Conservation (phyloP, 2,329 filamentous ascomycete genomes). For the Pseudogymnoascus sp. region DNA sequence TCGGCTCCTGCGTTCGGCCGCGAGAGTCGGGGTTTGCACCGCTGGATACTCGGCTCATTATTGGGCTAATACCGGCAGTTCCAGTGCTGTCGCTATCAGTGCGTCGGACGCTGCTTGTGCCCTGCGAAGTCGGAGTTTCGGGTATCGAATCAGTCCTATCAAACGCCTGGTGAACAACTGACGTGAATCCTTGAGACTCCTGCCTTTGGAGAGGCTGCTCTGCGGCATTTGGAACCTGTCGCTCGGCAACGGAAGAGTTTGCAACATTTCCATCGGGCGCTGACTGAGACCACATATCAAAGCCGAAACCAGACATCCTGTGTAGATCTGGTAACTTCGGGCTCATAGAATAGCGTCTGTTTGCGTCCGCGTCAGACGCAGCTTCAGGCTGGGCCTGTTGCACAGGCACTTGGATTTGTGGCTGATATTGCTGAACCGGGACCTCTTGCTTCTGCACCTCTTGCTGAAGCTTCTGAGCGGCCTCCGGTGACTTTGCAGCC, state of each 20-base stretch:
- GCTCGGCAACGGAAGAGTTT: conserved; percentile 1
- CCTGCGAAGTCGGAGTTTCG: conserved; percentile 40
- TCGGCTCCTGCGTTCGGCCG: conserved; percentile 30
- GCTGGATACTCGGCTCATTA: conserved; percentile 48
- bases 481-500: conserved; percentile 25
- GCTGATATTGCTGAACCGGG: neutral
- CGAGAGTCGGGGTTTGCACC: conserved; percentile 26
- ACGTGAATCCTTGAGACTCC: conserved; percentile 45
- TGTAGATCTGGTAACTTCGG: conserved; percentile 49
- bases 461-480: conserved; percentile 4
- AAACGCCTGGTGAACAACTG: conserved; percentile 57
- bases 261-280: conserved; percentile 13
- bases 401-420: neutral
- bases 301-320: conserved; percentile 51
- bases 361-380: conserved; percentile 16
- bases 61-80: conserved; percentile 46
- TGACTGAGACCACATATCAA: conserved; percentile 43
- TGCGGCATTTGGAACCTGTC: neutral
- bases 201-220: conserved; percentile 37
- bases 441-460: conserved; percentile 17
- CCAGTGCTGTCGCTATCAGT: conserved; percentile 54
- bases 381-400: conserved; percentile 13
- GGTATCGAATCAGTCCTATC: conserved; percentile 43
- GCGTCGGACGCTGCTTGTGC: conserved; percentile 40
- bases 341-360: conserved; percentile 36